phyloP scores from a whole-genome alignment of 2,329 filamentous ascomycete species.

The Diaporthe sp. region DNA sequence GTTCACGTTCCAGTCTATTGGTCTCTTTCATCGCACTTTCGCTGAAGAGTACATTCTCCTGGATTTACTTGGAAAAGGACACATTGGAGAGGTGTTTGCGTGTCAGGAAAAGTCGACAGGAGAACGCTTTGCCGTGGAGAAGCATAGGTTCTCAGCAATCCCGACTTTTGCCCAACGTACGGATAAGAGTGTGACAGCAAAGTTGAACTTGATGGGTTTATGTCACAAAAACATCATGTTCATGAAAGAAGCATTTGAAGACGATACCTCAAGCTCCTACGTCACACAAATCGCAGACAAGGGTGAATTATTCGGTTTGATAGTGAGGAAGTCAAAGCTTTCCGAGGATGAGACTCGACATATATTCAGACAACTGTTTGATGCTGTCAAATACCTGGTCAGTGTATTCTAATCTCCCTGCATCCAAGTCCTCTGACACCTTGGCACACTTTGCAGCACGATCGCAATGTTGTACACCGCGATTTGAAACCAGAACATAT shows the following conservation, averaged over 20 bases:
- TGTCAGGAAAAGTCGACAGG: slow-evolving; percentile 88
- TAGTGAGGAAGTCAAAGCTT: neutral
- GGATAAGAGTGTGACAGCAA: slow-evolving; percentile 89
- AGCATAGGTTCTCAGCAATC: slow-evolving; percentile 85
- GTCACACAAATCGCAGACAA: neutral
- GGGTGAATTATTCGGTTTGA: neutral
- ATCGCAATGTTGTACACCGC: slow-evolving; percentile 52
- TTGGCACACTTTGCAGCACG: neutral
- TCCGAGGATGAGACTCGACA: neutral
- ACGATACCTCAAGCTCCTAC: slow-evolving; percentile 87
- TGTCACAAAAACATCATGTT: slow-evolving; percentile 93
- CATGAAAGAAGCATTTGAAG: slow-evolving; percentile 94
- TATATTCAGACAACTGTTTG: neutral
- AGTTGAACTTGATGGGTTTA: slow-evolving; percentile 98
- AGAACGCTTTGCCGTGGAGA: slow-evolving; percentile 88
- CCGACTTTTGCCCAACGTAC: slow-evolving; percentile 77
- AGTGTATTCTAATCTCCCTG: neutral
- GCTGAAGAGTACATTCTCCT: slow-evolving; percentile 85
- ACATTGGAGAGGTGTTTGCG: slow-evolving; percentile 96
- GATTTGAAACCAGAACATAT: slow-evolving; percentile 99
- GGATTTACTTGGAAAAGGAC: slow-evolving; percentile 89
- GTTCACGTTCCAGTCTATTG: slow-evolving; percentile 90
- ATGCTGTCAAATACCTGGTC: neutral
- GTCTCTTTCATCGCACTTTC: slow-evolving; percentile 78
- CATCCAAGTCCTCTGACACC: too few relatives aligned